Conservation (phyloP, 1,284 basidiomycete genomes). For the Ganoderma lingzhi region DNA sequence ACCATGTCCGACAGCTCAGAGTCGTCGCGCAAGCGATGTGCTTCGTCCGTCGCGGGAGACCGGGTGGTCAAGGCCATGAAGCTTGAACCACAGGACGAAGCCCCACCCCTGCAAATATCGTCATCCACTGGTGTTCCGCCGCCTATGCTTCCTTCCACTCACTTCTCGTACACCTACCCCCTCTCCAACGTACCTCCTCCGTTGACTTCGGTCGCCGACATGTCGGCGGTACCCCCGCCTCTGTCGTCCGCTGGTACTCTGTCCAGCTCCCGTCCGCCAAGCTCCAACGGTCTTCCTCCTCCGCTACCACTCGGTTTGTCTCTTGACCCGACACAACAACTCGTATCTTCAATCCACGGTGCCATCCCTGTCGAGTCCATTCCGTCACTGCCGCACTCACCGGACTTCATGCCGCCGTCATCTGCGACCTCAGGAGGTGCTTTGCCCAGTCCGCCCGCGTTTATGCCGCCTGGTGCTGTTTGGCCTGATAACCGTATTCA, state of each 20-base stretch:
- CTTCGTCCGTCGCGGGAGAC: constrained; percentile 66
- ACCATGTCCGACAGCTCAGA: constrained; percentile 40
- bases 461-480: constrained; percentile 22
- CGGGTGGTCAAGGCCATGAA: constrained; percentile 71
- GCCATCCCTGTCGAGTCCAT: constrained; percentile 27
- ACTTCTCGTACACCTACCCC: constrained; percentile 38
- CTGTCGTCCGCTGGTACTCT: constrained; percentile 39
- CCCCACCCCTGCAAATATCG: constrained; percentile 36
- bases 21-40: constrained; percentile 68
- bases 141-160: constrained; percentile 40
- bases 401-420: constrained; percentile 29
- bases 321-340: constrained; percentile 36
- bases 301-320: constrained; percentile 39
- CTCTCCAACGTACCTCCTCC: constrained; percentile 33
- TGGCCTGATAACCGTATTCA: constrained; percentile 37
- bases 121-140: constrained; percentile 36
- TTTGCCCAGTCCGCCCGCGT: constrained; percentile 22
- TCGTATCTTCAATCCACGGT: constrained; percentile 30
- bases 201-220: constrained; percentile 35
- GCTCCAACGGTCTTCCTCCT: constrained; percentile 46
- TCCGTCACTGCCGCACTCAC: constrained; percentile 28
- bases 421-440: constrained; percentile 23
- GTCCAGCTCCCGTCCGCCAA: constrained; percentile 52
- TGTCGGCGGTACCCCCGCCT: constrained; percentile 37
- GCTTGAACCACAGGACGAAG: constrained; percentile 71